Evolutionary conservation across 1,284 basidiomycete species (phyloP).

Genomic region (Papiliotrema terrestris): DNA sequence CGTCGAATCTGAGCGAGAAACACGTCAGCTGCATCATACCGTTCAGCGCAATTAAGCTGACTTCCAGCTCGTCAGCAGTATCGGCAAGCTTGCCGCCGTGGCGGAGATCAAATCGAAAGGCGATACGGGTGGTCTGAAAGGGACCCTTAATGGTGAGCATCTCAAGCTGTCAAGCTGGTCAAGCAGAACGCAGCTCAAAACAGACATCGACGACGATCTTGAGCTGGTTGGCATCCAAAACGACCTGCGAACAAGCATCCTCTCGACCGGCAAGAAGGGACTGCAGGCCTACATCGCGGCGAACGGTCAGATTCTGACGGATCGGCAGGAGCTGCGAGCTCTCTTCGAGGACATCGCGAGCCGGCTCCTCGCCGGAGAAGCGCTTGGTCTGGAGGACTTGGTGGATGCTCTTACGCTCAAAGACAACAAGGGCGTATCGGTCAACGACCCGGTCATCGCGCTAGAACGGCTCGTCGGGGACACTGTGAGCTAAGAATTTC

Average conservation of each 20-base stretch:
- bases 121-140: conserved; percentile 8
- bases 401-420: conserved; percentile 56
- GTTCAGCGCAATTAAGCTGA: neutral
- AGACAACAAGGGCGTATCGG: conserved; percentile 46
- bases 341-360: conserved; percentile 27
- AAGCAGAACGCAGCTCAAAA: conserved; percentile 1
- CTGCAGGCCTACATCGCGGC: conserved; percentile 13
- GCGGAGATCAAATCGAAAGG: conserved; percentile 59
- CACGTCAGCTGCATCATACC: conserved; percentile 57
- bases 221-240: conserved; percentile 58
- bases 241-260: conserved; percentile 33
- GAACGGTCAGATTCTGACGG: conserved; percentile 12
- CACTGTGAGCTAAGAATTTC: conserved; percentile 27
- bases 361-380: conserved; percentile 41
- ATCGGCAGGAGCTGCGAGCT: conserved; percentile 26
- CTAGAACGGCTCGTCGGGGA: conserved; percentile 51
- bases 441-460: conserved; percentile 50
- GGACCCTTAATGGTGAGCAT: conserved; percentile 18
- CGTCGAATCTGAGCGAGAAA: conserved; percentile 62
- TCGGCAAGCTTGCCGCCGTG: conserved; percentile 82
- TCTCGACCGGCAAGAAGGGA: conserved; percentile 7
- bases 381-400: conserved; percentile 51
- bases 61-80: conserved; percentile 76
- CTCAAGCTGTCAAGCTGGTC: neutral
- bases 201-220: conserved; percentile 53